Evolutionary conservation across 176 grass and related monocot genomes (phyloP).

Genomic region (Tillandsia fasciculata): DNA sequence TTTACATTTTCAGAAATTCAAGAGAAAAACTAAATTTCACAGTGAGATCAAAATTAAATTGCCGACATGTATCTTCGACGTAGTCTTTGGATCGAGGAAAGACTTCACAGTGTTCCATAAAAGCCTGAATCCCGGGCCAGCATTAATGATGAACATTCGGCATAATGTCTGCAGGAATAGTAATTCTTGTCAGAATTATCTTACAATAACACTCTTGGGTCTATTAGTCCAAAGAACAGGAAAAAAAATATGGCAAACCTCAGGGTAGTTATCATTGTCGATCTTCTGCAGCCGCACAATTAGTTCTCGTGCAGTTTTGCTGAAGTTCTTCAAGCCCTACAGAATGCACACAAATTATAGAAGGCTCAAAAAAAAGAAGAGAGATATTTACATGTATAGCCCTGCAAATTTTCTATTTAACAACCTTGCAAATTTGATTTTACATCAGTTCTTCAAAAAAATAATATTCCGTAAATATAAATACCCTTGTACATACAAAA

Average conservation of each 20-base stretch:
- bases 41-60: background rate
- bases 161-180: conserved; percentile 55
- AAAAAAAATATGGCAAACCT: conserved; percentile 37
- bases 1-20: background rate
- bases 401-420: too few relatives aligned
- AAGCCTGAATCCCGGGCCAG: conserved; percentile 77
- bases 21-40: conserved; percentile 8
- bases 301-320: conserved; percentile 89
- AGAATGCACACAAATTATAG: conserved; percentile 1
- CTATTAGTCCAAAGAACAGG: background rate
- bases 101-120: conserved; percentile 90
- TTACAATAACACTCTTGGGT: background rate
- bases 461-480: too few relatives aligned
- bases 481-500: background rate
- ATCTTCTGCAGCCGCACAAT: conserved; percentile 83
- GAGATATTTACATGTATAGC: too few relatives aligned
- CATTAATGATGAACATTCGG: conserved; percentile 99
- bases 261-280: conserved; percentile 90
- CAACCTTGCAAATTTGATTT: too few relatives aligned
- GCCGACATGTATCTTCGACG: conserved; percentile 96
- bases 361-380: background rate
- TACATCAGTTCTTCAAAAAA: too few relatives aligned
- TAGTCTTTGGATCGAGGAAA: conserved; percentile 93
- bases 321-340: conserved; percentile 94
- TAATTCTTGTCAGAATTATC: background rate